These are phyloP conservation scores for Aspergillus bridgeri DNA, from an alignment of 495 filamentous ascomycete species.

Conservation along the genomic window DNA sequence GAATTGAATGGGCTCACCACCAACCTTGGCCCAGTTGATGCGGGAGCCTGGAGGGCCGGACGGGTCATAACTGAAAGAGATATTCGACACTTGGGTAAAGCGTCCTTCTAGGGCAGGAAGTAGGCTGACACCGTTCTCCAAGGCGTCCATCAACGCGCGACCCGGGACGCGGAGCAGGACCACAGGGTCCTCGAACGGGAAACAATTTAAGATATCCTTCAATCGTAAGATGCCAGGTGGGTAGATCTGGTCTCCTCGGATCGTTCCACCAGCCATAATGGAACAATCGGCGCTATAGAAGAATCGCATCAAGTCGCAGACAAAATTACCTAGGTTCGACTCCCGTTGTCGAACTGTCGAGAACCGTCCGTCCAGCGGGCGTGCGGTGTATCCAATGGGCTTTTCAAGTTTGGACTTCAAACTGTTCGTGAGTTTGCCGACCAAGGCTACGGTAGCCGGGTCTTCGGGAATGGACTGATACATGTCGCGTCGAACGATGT, in stretches of 20 bases:
- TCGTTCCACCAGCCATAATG: slow-evolving; percentile 85
- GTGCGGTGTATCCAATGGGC: slow-evolving; percentile 75
- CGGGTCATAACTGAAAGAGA: slow-evolving; percentile 66
- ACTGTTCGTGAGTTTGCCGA: slow-evolving; percentile 63
- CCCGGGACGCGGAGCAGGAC: slow-evolving; percentile 70
- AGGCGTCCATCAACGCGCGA: slow-evolving; percentile 62
- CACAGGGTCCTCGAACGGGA: slow-evolving; percentile 90
- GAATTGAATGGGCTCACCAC: slow-evolving; percentile 54
- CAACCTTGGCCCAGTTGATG: slow-evolving; percentile 59
- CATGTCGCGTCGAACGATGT: slow-evolving; percentile 71
- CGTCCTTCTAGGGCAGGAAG: slow-evolving; percentile 79
- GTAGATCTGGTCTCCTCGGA: slow-evolving; percentile 86
- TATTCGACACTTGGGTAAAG: slow-evolving; percentile 76
- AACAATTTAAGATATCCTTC: slow-evolving; percentile 75
- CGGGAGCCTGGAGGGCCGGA: slow-evolving; percentile 55
- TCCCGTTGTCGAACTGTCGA: slow-evolving; percentile 72
- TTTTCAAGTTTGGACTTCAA: slow-evolving; percentile 75
- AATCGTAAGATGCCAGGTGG: slow-evolving; percentile 70
- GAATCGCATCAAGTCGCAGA: slow-evolving; percentile 83
- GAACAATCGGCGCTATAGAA: slow-evolving; percentile 77
- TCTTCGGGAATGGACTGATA: slow-evolving; percentile 64
- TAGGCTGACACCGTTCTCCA: slow-evolving; percentile 78
- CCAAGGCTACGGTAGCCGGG: slow-evolving; percentile 48
- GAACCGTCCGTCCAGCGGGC: slow-evolving; percentile 80
- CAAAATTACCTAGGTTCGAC: slow-evolving; percentile 84